A percentile compares a stretch with the other conserved stretches of the same genome.
phyloP scores from a whole-genome alignment of 2,329 filamentous ascomycete species.

The Pestalotiopsis sp. region DNA sequence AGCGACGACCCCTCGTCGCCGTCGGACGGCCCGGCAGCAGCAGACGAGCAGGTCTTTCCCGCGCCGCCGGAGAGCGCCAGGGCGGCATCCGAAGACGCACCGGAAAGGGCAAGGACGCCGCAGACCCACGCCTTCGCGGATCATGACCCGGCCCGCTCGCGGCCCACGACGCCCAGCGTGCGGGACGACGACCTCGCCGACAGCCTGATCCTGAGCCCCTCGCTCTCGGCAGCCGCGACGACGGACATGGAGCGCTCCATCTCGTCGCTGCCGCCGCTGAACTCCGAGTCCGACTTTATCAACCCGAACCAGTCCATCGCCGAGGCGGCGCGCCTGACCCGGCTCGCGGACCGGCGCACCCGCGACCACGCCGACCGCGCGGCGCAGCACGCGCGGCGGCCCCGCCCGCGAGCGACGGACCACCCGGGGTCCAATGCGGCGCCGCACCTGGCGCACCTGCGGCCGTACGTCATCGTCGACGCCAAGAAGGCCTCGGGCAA shows the following conservation, averaged over 20 bases:
- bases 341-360: conserved; percentile 58
- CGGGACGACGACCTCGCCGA: conserved; percentile 8
- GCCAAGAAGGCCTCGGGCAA: conserved; percentile 78
- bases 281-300: background rate
- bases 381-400: conserved; percentile 56
- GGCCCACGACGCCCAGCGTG: background rate
- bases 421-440: conserved; percentile 61
- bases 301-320: conserved; percentile 55
- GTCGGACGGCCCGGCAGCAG: background rate
- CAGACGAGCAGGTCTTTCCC: background rate
- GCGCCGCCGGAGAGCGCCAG: background rate
- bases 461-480: conserved; percentile 73
- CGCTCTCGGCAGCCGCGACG: conserved; percentile 21
- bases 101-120: background rate
- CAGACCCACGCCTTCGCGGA: conserved; percentile 24
- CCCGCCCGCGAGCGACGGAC: conserved; percentile 49
- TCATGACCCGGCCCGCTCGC: conserved; percentile 20
- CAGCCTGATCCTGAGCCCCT: conserved; percentile 11
- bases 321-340: conserved; percentile 63
- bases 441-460: conserved; percentile 57
- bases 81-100: background rate
- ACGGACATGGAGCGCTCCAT: conserved; percentile 23
- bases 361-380: conserved; percentile 59
- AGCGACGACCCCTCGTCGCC: conserved; percentile 6
- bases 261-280: conserved; percentile 20